phyloP scores from a whole-genome alignment of 2,329 filamentous ascomycete genomes.

The Talaromyces sp. region DNA sequence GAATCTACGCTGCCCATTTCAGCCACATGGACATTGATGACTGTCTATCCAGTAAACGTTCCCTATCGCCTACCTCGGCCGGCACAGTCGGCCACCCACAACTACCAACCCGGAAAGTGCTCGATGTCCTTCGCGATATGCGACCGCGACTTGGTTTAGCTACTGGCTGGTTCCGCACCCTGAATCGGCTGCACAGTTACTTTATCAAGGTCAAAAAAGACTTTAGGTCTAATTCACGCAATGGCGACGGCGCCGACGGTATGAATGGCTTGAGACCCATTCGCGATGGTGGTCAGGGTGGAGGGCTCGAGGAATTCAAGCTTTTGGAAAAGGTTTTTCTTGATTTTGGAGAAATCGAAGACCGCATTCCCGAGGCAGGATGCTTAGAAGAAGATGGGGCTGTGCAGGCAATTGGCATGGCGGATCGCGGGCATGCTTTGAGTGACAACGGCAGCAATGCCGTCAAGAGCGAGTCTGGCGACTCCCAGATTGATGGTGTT shows the following conservation, averaged over 20 bases:
- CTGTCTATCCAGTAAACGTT: constrained; percentile 34
- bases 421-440: constrained; percentile 16
- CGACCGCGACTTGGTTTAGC: constrained; percentile 36
- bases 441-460: constrained; percentile 37
- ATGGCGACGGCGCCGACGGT: constrained; percentile 19
- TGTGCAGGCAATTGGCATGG: constrained; percentile 9
- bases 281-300: constrained; percentile 28
- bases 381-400: constrained; percentile 28
- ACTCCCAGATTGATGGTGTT: constrained; percentile 24
- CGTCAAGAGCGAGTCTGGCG: constrained; percentile 35
- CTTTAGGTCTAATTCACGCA: constrained; percentile 29
- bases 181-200: constrained; percentile 37
- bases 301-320: constrained; percentile 33
- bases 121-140: constrained; percentile 37
- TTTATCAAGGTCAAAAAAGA: constrained; percentile 35
- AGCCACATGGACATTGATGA: constrained; percentile 50
- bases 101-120: constrained; percentile 29
- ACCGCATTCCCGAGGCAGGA: constrained; percentile 29
- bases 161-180: constrained; percentile 37
- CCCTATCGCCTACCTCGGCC: constrained; percentile 13
- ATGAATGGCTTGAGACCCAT: constrained; percentile 25
- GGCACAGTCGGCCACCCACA: constrained; percentile 25
- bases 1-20: constrained; percentile 50
- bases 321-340: constrained; percentile 36
- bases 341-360: constrained; percentile 34